Evolutionary conservation across 306 rosid genomes (phyloP).

Genomic region (Vigna angularis): DNA sequence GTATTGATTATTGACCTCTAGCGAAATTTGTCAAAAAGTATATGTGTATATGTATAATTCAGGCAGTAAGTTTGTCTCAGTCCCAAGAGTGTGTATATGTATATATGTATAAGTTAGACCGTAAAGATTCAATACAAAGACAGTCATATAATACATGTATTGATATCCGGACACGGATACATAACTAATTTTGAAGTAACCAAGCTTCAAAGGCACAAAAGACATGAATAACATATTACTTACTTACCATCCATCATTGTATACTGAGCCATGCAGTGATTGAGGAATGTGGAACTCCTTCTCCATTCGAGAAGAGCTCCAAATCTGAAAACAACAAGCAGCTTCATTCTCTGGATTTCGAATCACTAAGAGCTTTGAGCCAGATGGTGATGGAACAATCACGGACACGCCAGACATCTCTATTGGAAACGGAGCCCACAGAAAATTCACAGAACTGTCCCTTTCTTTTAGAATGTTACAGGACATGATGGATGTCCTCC

Average conservation of each 20-base stretch:
- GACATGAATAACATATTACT: background rate
- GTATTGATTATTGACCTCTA: too few relatives aligned
- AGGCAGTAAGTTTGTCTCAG: too few relatives aligned
- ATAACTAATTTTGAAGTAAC: background rate
- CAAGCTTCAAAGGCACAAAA: background rate
- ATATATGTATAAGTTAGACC: background rate
- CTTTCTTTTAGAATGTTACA: constrained; percentile 58
- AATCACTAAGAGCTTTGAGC: constrained; percentile 69
- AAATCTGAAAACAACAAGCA: constrained; percentile 69
- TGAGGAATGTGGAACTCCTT: constrained; percentile 78
- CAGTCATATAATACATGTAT: background rate
- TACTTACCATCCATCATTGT: constrained; percentile 76
- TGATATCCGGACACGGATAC: background rate
- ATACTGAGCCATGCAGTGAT: constrained; percentile 79
- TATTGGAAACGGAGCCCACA: constrained; percentile 82
- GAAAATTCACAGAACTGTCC: constrained; percentile 53
- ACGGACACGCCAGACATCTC: constrained; percentile 70
- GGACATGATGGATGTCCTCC: constrained; percentile 61
- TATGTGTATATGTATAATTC: too few relatives aligned
- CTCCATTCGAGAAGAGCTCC: constrained; percentile 71
- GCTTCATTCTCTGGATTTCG: constrained; percentile 65
- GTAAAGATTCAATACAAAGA: background rate
- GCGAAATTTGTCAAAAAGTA: too few relatives aligned
- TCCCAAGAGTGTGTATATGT: too few relatives aligned
- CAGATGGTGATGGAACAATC: constrained; percentile 83